These are phyloP conservation scores for Terfezia claveryi DNA, from an alignment of 495 filamentous ascomycete genomes.

Conservation along the genomic window DNA sequence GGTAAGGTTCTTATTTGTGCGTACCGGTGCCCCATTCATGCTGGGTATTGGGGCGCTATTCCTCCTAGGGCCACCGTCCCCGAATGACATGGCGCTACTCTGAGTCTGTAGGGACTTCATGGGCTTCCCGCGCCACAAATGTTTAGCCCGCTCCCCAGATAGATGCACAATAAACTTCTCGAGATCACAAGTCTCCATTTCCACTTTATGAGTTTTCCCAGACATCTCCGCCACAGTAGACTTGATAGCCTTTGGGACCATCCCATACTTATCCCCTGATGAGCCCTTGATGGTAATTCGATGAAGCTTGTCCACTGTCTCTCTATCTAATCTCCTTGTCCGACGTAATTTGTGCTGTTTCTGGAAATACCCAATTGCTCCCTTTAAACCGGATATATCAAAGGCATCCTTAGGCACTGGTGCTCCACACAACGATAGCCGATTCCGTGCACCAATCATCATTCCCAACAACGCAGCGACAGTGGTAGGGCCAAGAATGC, in stretches of 20 bases:
- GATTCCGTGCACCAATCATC: slow-evolving; percentile 71
- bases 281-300: slow-evolving; percentile 47
- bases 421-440: slow-evolving; percentile 50
- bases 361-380: slow-evolving; percentile 70
- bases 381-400: slow-evolving; percentile 57
- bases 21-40: neutral
- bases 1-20: too few species aligned
- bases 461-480: slow-evolving; percentile 75
- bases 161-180: slow-evolving; percentile 58
- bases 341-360: slow-evolving; percentile 62
- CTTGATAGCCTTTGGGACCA: slow-evolving; percentile 72
- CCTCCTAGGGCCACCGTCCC: neutral
- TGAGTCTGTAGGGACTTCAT: slow-evolving; percentile 20
- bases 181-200: slow-evolving; percentile 76
- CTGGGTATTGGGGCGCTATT: neutral
- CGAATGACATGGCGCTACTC: too few species aligned
- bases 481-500: slow-evolving; percentile 65
- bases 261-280: slow-evolving; percentile 13
- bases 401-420: slow-evolving; percentile 84
- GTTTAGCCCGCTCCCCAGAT: slow-evolving; percentile 63
- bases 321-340: slow-evolving; percentile 57
- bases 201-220: slow-evolving; percentile 80
- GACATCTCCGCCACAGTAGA: slow-evolving; percentile 84
- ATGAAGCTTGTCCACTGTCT: slow-evolving; percentile 54
- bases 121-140: slow-evolving; percentile 82